These are phyloP conservation scores for Trichaptum fuscoviolaceum DNA, from an alignment of 768 basidiomycete species.

Conservation along the genomic window DNA sequence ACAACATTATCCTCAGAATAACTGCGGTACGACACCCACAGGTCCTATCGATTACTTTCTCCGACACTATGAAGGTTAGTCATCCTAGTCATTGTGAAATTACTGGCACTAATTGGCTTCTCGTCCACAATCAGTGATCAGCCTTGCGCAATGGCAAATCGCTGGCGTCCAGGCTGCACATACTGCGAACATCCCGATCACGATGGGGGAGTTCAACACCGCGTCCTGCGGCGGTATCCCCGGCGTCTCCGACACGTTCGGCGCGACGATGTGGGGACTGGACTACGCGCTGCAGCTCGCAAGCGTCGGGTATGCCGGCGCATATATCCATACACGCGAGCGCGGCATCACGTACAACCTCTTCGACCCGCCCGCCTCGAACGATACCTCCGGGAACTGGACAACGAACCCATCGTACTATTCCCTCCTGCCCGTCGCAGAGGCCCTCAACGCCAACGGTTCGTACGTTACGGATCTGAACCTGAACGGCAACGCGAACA, in stretches of 20 bases:
- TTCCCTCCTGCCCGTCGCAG: slow-evolving; percentile 40
- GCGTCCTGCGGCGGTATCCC: slow-evolving; percentile 50
- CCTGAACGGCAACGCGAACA: slow-evolving; percentile 31
- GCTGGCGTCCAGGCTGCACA: slow-evolving; percentile 36
- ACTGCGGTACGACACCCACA: slow-evolving; percentile 32
- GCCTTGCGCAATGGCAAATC: slow-evolving; percentile 40
- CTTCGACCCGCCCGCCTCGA: slow-evolving; percentile 36
- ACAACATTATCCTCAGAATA: slow-evolving; percentile 51
- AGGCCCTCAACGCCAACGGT: slow-evolving; percentile 39
- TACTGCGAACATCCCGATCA: slow-evolving; percentile 28
- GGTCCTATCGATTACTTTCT: slow-evolving; percentile 39
- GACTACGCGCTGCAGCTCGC: slow-evolving; percentile 52
- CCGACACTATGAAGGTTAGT: slow-evolving; percentile 41
- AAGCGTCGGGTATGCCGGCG: slow-evolving; percentile 40
- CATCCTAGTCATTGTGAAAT: neutral
- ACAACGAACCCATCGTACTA: slow-evolving; percentile 46
- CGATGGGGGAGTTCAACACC: slow-evolving; percentile 53
- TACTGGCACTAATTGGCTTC: neutral
- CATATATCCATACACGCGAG: slow-evolving; percentile 51
- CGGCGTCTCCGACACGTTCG: slow-evolving; percentile 46
- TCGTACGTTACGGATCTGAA: slow-evolving; percentile 43
- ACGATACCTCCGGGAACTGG: slow-evolving; percentile 33
- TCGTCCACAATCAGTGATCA: slow-evolving; percentile 24
- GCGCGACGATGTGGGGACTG: slow-evolving; percentile 44
- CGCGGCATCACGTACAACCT: slow-evolving; percentile 48